Conservation (phyloP, 768 basidiomycete genomes). For the Tylopilus sp. region DNA sequence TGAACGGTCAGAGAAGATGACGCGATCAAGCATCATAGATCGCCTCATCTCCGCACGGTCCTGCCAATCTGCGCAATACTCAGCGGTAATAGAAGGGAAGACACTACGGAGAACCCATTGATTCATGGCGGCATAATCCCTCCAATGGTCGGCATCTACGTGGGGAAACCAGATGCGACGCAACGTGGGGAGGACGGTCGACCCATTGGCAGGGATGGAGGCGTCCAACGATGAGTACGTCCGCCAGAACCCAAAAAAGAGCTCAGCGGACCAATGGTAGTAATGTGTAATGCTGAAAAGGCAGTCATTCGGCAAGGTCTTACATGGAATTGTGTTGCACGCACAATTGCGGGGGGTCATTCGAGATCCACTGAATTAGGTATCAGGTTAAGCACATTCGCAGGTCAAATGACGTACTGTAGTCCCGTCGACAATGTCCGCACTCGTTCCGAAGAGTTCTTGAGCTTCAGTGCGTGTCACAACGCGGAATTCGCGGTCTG, state of each 20-base stretch:
- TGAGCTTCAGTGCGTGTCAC: constrained; percentile 67
- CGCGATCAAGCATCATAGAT: constrained; percentile 81
- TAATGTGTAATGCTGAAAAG: constrained; percentile 76
- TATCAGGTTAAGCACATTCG: constrained; percentile 2
- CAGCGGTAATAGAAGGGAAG: constrained; percentile 78
- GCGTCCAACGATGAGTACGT: constrained; percentile 83
- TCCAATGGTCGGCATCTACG: constrained; percentile 75
- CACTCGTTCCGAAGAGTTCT: constrained; percentile 66
- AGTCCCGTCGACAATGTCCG: constrained; percentile 72
- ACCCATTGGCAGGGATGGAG: constrained; percentile 58
- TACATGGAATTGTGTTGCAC: constrained; percentile 21
- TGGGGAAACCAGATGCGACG: constrained; percentile 76
- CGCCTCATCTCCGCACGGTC: constrained; percentile 70
- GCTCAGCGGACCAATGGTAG: constrained; percentile 91
- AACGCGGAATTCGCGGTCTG: constrained; percentile 74
- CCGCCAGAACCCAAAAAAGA: constrained; percentile 91
- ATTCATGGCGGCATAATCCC: constrained; percentile 91
- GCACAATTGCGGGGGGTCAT: constrained; percentile 85
- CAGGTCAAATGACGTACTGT: constrained; percentile 42
- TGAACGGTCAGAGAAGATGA: constrained; percentile 81
- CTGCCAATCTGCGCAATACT: constrained; percentile 80
- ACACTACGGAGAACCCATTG: constrained; percentile 76
- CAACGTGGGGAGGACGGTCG: constrained; percentile 68
- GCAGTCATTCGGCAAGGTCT: neutral
- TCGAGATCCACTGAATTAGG: constrained; percentile 60